Conservation (phyloP, 192 early-diverging fungal species). For the Thoreauomyces humboldtii region DNA sequence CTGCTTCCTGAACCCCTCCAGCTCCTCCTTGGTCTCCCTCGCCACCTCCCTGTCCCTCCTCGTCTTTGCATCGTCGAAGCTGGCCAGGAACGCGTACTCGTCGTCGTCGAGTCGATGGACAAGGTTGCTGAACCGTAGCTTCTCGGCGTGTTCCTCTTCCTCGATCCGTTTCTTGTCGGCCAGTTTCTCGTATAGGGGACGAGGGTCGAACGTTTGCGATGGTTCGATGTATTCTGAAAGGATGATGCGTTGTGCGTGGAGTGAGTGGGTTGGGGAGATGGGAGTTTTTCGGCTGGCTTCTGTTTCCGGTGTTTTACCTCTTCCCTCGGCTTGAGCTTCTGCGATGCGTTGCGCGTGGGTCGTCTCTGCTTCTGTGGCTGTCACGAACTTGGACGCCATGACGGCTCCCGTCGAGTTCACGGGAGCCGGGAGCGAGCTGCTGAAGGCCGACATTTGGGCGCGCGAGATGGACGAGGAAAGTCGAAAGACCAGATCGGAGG, state of each 20-base stretch:
- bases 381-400: constrained; percentile 25
- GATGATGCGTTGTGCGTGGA: too few relatives aligned
- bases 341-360: constrained; percentile 6
- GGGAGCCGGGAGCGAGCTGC: background rate
- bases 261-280: too few relatives aligned
- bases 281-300: too few relatives aligned
- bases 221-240: constrained; percentile 1
- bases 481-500: too few relatives aligned
- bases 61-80: constrained; percentile 9
- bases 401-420: background rate
- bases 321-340: constrained; percentile 16
- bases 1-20: constrained; percentile 21
- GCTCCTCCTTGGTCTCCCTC: constrained; percentile 2
- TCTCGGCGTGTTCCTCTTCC: constrained; percentile 28
- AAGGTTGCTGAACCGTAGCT: constrained; percentile 16
- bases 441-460: constrained; percentile 1
- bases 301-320: too few relatives aligned
- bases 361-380: background rate
- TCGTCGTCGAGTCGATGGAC: constrained; percentile 23
- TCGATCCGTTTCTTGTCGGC: constrained; percentile 23
- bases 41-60: constrained; percentile 14
- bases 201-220: constrained; percentile 4
- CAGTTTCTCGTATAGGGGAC: constrained; percentile 20
- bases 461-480: too few relatives aligned
- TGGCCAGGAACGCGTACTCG: constrained; percentile 16